These are phyloP conservation scores for Aspergillus caelatus DNA, from an alignment of 2,329 filamentous ascomycete species.

Conservation along the genomic window DNA sequence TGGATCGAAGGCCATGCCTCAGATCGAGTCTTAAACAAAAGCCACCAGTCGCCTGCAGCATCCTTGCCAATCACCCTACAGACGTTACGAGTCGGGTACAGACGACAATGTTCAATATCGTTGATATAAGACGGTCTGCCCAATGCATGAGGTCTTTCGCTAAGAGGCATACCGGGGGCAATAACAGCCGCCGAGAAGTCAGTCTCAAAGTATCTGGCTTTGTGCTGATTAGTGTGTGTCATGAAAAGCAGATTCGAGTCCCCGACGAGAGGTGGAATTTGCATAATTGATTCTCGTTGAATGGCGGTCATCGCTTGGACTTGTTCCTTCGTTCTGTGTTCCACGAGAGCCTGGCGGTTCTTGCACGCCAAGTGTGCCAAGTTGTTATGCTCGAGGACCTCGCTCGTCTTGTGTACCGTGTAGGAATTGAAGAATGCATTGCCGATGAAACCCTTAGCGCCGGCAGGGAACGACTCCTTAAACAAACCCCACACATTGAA, in stretches of 20 bases:
- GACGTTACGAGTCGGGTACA: conserved; percentile 22
- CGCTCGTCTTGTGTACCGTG: not conserved
- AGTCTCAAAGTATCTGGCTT: conserved; percentile 38
- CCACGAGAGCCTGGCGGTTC: conserved; percentile 4
- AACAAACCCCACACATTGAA: not conserved
- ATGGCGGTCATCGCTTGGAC: conserved; percentile 10
- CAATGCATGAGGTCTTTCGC: not conserved
- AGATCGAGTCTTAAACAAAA: conserved; percentile 8
- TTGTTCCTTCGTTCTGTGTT: conserved; percentile 17
- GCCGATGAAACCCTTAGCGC: not conserved
- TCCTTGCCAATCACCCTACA: conserved; percentile 36
- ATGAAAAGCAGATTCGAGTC: conserved; percentile 37
- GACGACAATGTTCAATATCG: not conserved
- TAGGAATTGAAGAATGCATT: not conserved
- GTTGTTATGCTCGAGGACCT: not conserved
- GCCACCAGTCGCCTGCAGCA: conserved; percentile 34
- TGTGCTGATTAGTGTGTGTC: conserved; percentile 45
- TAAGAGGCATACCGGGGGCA: not conserved
- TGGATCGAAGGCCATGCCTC: conserved; percentile 17
- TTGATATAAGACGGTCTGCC: conserved; percentile 18
- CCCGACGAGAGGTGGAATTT: conserved; percentile 34
- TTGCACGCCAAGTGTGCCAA: not conserved
- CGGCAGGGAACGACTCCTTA: not conserved
- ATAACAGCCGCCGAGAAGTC: conserved; percentile 41
- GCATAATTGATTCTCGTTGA: not conserved